phyloP scores from a whole-genome alignment of 768 basidiomycete species.

The Tephrocybe sp. region DNA sequence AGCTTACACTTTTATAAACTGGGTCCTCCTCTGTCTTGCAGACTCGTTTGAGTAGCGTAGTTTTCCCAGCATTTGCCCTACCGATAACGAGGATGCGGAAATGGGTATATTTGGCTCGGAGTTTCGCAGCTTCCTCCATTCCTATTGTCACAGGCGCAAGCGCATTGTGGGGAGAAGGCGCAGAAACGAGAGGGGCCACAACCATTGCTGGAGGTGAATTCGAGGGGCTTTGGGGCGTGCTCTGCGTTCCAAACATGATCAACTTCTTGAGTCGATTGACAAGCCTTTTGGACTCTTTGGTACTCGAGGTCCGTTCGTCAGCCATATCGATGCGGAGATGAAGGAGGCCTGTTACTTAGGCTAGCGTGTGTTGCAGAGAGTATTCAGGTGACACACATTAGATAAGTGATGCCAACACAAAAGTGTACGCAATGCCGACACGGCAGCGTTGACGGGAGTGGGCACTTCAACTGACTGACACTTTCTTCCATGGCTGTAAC shows the following conservation, averaged over 20 bases:
- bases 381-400: too few species aligned
- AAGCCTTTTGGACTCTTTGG: neutral
- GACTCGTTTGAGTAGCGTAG: conserved; percentile 30
- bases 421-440: too few species aligned
- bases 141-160: neutral
- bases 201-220: too few species aligned
- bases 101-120: too few species aligned
- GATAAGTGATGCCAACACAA: too few species aligned
- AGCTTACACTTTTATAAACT: neutral
- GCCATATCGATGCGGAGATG: neutral
- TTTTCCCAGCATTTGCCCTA: conserved; percentile 36
- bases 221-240: too few species aligned
- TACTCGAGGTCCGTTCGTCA: neutral
- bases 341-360: neutral
- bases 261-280: neutral
- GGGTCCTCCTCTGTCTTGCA: conserved; percentile 20
- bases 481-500: too few species aligned
- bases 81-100: conserved; percentile 34
- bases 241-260: neutral
- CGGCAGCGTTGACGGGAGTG: too few species aligned
- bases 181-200: too few species aligned
- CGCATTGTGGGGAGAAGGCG: neutral
- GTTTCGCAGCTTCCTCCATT: neutral
- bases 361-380: too few species aligned
- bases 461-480: too few species aligned